Evolutionary conservation across 1,284 basidiomycete species (phyloP).

Genomic region (Cutaneotrichosporon mucoides): DNA sequence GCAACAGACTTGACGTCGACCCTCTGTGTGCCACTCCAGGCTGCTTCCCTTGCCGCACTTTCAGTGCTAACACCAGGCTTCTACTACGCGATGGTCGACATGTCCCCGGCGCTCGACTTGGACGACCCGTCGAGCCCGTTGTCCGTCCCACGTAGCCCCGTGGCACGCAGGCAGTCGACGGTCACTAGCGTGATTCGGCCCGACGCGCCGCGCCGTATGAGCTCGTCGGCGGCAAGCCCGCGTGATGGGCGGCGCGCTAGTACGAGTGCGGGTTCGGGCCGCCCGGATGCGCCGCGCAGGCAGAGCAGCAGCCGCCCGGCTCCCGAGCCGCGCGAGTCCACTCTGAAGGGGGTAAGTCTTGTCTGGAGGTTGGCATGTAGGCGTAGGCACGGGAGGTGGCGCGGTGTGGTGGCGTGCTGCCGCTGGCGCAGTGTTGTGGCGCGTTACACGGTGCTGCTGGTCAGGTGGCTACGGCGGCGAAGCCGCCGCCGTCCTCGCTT

Average conservation of each 20-base stretch:
- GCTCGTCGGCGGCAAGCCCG: not conserved
- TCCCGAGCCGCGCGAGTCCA: conserved; percentile 29
- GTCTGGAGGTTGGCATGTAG: too few relatives aligned
- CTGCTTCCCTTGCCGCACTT: too few relatives aligned
- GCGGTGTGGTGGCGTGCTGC: too few relatives aligned
- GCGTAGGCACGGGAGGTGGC: too few relatives aligned
- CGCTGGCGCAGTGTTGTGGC: too few relatives aligned
- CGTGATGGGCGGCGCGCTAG: too few relatives aligned
- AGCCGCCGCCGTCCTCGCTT: too few relatives aligned
- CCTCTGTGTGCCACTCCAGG: too few relatives aligned
- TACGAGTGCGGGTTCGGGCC: not conserved
- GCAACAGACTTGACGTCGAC: too few relatives aligned
- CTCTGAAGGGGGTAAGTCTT: conserved; percentile 39
- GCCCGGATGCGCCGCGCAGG: conserved; percentile 18
- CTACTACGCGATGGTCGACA: conserved; percentile 61
- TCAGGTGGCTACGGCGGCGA: too few relatives aligned
- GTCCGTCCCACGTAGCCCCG: conserved; percentile 17
- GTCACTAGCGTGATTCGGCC: conserved; percentile 13
- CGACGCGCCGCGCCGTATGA: conserved; percentile 21
- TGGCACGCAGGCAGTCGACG: conserved; percentile 12
- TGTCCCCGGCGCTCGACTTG: conserved; percentile 33
- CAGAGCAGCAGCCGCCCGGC: conserved; percentile 22
- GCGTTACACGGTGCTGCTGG: too few relatives aligned
- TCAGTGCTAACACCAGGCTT: conserved; percentile 56
- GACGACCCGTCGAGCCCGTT: conserved; percentile 25